Base-by-base conservation (phyloP, 495 filamentous ascomycete genomes). In the Geoglossum glabrum region DNA sequence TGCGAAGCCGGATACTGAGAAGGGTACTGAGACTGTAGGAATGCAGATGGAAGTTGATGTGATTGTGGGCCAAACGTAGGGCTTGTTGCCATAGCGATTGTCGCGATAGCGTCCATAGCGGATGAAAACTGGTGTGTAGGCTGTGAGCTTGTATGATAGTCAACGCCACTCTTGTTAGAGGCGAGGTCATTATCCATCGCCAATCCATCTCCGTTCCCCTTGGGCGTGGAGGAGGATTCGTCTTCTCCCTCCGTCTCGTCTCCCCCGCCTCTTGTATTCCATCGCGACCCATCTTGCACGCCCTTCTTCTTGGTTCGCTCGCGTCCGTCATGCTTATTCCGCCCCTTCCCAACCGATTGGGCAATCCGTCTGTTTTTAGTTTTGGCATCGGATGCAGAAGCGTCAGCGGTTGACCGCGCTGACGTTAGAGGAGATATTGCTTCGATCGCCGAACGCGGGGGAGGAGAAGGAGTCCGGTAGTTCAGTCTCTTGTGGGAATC, bases 51-150 rank as follows among this genome's bases (percentile, higher is more conserved):
- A 15, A 45, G 36, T 58, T 58, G 36, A 25, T 33, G 50, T 21
- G 50, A 40, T 58, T 40, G 30, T 56, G 28, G 31, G 19, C 23
- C 46, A 43, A 56, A 56, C 1, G 30, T 59, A 9, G 55, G 52
- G 28, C 59, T 60, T 31, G 59, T 47, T 21, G 52, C 36, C 59
- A 60, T 40, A 21, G 59, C 59, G 60, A 60, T 57, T 5, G 59
- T 60, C 21, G 59, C 54, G 28, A 60, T 33, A 30, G 52, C 54
- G 33, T 60, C 54, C 55, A 60, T 60, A n/a, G 59, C 46, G 17
- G 57, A 59, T 56, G 56, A 33, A 19, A 52, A 52, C 5, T 52
- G 49, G 17, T 28, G 49, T 52, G 49, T 52, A 27, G 15, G 11
- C 30, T 30, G 49, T 28, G 25, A 2, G 30, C 17, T 52, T 13